These are phyloP conservation scores for Amylocarpus encephaloides DNA, from an alignment of 2,329 filamentous ascomycete genomes.

Conservation along the genomic window DNA sequence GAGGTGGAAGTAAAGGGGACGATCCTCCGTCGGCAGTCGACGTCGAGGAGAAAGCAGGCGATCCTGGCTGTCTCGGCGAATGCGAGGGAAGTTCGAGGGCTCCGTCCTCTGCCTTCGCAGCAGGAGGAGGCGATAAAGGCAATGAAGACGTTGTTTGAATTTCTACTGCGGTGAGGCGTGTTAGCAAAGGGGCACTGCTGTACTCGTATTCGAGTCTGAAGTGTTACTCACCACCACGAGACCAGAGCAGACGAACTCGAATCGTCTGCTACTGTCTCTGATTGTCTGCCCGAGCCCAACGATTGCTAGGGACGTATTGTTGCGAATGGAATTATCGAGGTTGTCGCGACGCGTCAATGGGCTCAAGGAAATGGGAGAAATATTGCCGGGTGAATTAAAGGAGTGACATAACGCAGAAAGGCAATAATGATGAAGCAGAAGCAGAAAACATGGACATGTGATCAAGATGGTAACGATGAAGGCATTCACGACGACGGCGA, in stretches of 20 bases:
- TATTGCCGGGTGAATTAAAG: conserved; percentile 22
- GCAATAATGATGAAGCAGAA: conserved; percentile 7
- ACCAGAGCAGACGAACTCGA: conserved; percentile 56
- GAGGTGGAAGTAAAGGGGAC: conserved; percentile 52
- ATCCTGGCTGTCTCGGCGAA: conserved; percentile 35
- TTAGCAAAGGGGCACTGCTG: conserved; percentile 13
- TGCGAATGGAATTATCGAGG: conserved; percentile 2
- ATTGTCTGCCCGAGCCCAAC: conserved; percentile 12
- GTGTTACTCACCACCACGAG: conserved; percentile 33
- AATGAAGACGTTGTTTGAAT: conserved; percentile 32
- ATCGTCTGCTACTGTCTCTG: conserved; percentile 51
- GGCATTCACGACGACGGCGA: conserved; percentile 13
- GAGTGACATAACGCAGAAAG: conserved; percentile 26
- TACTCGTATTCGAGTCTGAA: background rate
- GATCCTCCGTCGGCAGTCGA: conserved; percentile 55
- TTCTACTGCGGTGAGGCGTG: conserved; percentile 17
- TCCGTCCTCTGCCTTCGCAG: conserved; percentile 57
- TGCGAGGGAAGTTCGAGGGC: conserved; percentile 13
- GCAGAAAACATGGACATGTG: conserved; percentile 20
- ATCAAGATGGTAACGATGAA: conserved; percentile 20
- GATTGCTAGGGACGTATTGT: conserved; percentile 6
- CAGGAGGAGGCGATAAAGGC: conserved; percentile 45
- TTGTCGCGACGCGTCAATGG: conserved; percentile 11
- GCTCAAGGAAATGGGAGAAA: conserved; percentile 1
- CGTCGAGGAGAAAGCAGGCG: conserved; percentile 54